Base-by-base conservation (phyloP, 208 protist species). In the Wallacemonas rigidus region DNA sequence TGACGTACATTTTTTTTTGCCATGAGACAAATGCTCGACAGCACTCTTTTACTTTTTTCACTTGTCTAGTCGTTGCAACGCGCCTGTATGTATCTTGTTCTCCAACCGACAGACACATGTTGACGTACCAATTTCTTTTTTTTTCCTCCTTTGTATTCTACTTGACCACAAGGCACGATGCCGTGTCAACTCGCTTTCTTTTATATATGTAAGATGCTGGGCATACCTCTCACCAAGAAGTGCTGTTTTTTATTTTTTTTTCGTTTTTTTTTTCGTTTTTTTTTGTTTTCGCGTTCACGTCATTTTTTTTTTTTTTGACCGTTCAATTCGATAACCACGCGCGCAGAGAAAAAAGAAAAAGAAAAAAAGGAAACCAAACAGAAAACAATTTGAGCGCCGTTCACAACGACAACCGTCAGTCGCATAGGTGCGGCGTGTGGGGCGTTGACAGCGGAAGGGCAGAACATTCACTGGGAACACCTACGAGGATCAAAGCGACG, bases 251-350 rank as follows among this genome's bases (percentile, higher is more conserved):
- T 45, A 5, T 75, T 60, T 70, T 8, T 67, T 36, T 48, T 48
- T 47, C 61, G 43, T 67, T 45, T 60, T 70, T 8, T 67, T 36
- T 48, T 48, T 47, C 61, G 43, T 67, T 45, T 48, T 26, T 67
- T 45, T 70, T 58, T 70, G 51, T 72, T 48, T 60, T 53, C 48
- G 48, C 48, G 11, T 53, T 53, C 48, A n/a, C 1, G 11, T 53
- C 48, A n/a, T 53, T 15, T 53, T 48, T 57, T 26, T 39, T 39
- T 45, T 11, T 62, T 58, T 38, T 69, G 36, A 17, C 1, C 69
- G 48, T 15, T 53, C 48, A n/a, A 15, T 9, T 53, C 15, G 9
- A 9, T 53, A n/a, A 15, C 9, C 11, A 53, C 48, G 1, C 26
- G 26, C 26, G 26, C 26, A 26, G 43, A 62, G 14, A 62, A 15